Conservation (phyloP, 2,329 filamentous ascomycete species). For the Alternaria sp. region DNA sequence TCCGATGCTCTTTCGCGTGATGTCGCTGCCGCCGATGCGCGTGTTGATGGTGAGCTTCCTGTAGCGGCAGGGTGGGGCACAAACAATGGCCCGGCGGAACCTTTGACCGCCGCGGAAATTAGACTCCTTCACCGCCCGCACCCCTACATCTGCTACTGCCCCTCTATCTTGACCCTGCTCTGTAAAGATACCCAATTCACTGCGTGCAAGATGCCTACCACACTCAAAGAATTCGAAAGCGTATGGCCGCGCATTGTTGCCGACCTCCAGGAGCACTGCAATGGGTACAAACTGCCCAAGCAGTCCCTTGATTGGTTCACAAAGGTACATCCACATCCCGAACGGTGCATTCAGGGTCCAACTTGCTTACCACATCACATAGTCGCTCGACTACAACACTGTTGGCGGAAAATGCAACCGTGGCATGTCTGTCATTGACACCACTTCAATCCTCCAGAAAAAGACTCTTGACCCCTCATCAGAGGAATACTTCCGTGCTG, state of each 20-base stretch:
- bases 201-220: conserved; percentile 68
- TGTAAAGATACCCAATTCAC: neutral
- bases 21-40: conserved; percentile 18
- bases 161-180: conserved; percentile 16
- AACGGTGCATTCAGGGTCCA: conserved; percentile 6
- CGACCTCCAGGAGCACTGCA: conserved; percentile 80
- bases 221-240: conserved; percentile 85
- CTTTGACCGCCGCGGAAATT: conserved; percentile 26
- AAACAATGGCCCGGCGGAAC: conserved; percentile 25
- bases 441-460: conserved; percentile 79
- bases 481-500: conserved; percentile 83
- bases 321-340: conserved; percentile 62
- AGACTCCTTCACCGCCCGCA: conserved; percentile 15
- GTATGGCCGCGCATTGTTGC: conserved; percentile 87
- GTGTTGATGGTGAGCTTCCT: conserved; percentile 32
- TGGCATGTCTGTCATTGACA: conserved; percentile 97
- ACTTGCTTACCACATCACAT: conserved; percentile 26
- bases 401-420: conserved; percentile 98
- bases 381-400: conserved; percentile 87
- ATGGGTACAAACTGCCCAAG: conserved; percentile 82
- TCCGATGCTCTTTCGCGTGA: conserved; percentile 5
- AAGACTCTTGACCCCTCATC: conserved; percentile 72
- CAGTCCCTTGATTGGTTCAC: conserved; percentile 87
- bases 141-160: conserved; percentile 15
- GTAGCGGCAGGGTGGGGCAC: conserved; percentile 28